Evolutionary conservation across 768 basidiomycete species (phyloP), one percentile per base, ranked within the genome.

Genomic region (Gymnopilus dilepis): DNA sequence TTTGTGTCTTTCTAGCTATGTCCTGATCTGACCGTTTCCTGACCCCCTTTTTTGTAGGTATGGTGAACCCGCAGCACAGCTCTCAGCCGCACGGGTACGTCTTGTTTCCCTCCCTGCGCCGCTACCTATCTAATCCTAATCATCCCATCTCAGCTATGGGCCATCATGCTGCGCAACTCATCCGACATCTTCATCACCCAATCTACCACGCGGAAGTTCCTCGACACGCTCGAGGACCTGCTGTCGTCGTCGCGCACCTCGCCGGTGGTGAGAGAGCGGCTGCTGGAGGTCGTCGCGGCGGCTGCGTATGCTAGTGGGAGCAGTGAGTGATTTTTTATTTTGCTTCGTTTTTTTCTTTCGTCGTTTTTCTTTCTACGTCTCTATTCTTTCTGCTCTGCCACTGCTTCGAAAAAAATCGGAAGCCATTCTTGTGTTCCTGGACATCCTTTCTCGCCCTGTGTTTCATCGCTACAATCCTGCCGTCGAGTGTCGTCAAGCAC

Each of bases 121-220:
- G 13, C 13, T 45, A 42, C 24, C 47, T 57, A 43, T 40, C 38
- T 43, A 56, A 19, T 61, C 40, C 56, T 47, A 30, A 43, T 17
- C 17, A 6, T 17, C 50, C 11, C 48, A 11, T n/a, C 56, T 21
- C 63, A 93, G 91, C 71, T 97, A 6, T 96, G 94, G 95, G 89
- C 94, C 2, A 89, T 96, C 66, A 91, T 96, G 89, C 82, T 96
- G 37, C 86, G 87, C 28, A 95, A 96, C 69, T 88, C 88, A 3
- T 84, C 87, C 0, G 86, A 89, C 9, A 69, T 84, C 13, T 94
- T 95, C 68, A 83, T 92, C 34, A 73, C 82, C 12, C 88, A 92
- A 66, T 88, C 86, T 38, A 82, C 85, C 13, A 80, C 87, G 31
- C 86, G 87, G 67, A 94, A 94, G 71, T 95, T 95, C 68, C 74